Evolutionary conservation across 768 basidiomycete species (phyloP).

Genomic region (Tubosaeta sp.): DNA sequence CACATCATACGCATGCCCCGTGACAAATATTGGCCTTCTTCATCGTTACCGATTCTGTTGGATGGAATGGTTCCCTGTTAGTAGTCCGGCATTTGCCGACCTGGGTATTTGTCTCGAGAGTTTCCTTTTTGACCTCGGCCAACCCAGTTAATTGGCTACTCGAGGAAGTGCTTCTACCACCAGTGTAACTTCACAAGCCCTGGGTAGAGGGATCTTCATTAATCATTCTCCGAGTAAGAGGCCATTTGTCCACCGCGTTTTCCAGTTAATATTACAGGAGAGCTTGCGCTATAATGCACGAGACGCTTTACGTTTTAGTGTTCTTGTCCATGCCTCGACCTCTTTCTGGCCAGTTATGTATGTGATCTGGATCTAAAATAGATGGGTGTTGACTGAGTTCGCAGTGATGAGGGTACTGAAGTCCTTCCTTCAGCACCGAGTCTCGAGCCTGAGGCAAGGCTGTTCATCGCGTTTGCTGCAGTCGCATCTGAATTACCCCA

Average conservation of each 20-base stretch:
- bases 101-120: too few species aligned
- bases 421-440: too few species aligned
- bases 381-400: neutral
- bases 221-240: slow-evolving; percentile 1
- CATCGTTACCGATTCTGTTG: too few species aligned
- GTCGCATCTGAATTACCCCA: too few species aligned
- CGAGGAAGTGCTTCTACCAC: slow-evolving; percentile 10
- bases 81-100: too few species aligned
- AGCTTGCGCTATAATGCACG: slow-evolving; percentile 1
- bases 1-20: too few species aligned
- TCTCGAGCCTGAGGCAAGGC: neutral
- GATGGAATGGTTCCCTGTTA: neutral
- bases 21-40: too few species aligned
- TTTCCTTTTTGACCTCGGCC: too few species aligned
- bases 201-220: slow-evolving; percentile 22
- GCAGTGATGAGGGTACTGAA: neutral
- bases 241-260: neutral
- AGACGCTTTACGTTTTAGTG: slow-evolving; percentile 5
- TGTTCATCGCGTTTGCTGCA: neutral
- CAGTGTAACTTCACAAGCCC: slow-evolving; percentile 28
- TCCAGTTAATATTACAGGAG: neutral
- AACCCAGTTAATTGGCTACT: too few species aligned
- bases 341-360: slow-evolving; percentile 1
- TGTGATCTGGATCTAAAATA: neutral
- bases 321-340: neutral